phyloP scores from a whole-genome alignment of 495 filamentous ascomycete species.

The Penicillium malachiteum region DNA sequence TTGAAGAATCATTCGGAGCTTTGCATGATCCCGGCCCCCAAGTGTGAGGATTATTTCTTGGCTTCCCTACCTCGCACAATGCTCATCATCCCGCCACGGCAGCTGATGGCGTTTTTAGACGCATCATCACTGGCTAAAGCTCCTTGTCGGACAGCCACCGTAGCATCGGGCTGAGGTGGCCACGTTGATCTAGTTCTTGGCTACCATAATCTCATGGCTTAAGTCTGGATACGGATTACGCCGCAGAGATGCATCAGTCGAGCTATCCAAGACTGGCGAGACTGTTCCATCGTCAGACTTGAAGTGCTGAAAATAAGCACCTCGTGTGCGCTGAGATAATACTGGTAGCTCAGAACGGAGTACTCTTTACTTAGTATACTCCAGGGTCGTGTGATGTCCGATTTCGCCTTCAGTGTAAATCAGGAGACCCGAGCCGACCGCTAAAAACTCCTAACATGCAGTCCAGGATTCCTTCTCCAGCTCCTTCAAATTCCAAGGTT shows the following conservation, averaged over 20 bases:
- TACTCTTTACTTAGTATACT: too few species aligned
- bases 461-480: neutral
- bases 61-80: neutral
- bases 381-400: too few species aligned
- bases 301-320: too few species aligned
- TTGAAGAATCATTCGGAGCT: too few species aligned
- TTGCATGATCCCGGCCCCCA: neutral
- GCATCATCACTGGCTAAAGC: slow-evolving; percentile 21
- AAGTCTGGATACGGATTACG: neutral
- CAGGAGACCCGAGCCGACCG: neutral
- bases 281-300: too few species aligned
- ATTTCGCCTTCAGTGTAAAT: too few species aligned
- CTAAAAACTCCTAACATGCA: neutral
- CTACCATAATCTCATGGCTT: neutral
- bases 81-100: slow-evolving; percentile 1
- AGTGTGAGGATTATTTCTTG: neutral
- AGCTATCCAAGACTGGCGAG: too few species aligned
- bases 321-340: too few species aligned
- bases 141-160: slow-evolving; percentile 18
- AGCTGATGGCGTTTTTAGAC: slow-evolving; percentile 15
- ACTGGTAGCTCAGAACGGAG: too few species aligned
- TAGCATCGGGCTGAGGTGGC: slow-evolving; percentile 23
- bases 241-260: too few species aligned
- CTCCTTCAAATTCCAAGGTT: neutral
- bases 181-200: slow-evolving; percentile 3